These are phyloP conservation scores for Trametes punicea DNA, from an alignment of 768 basidiomycete genomes.

Conservation along the genomic window DNA sequence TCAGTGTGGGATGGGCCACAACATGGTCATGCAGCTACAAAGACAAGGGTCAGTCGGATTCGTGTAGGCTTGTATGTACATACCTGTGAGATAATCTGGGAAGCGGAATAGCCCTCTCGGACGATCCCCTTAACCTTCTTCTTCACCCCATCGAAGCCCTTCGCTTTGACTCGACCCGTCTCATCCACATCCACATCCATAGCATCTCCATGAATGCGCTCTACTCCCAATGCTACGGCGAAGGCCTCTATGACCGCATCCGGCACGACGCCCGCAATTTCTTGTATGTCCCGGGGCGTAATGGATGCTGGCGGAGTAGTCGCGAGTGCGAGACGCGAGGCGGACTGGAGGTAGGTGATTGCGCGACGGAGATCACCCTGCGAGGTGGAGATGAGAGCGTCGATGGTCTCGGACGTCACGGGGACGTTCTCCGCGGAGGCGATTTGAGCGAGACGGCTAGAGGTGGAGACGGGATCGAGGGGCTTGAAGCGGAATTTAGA, in stretches of 20 bases:
- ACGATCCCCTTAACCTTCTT: conserved; percentile 72
- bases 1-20: conserved; percentile 76
- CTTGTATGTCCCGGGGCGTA: conserved; percentile 78
- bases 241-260: conserved; percentile 66
- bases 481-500: conserved; percentile 99
- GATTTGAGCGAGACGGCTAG: conserved; percentile 73
- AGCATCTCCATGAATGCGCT: conserved; percentile 40
- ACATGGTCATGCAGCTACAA: conserved; percentile 86
- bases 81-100: conserved; percentile 87
- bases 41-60: conserved; percentile 15
- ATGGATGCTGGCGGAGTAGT: conserved; percentile 72
- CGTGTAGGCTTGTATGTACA: conserved; percentile 21
- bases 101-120: conserved; percentile 89
- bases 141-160: conserved; percentile 60
- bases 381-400: conserved; percentile 74
- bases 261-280: conserved; percentile 96
- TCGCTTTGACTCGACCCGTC: conserved; percentile 18
- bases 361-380: conserved; percentile 93
- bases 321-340: conserved; percentile 79
- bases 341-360: conserved; percentile 97
- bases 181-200: conserved; percentile 53
- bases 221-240: conserved; percentile 69
- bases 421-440: conserved; percentile 70
- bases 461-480: conserved; percentile 74
- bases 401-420: conserved; percentile 56